Evolutionary conservation across 345 rosid genomes (phyloP).

Genomic region (Syzygium aromaticum): DNA sequence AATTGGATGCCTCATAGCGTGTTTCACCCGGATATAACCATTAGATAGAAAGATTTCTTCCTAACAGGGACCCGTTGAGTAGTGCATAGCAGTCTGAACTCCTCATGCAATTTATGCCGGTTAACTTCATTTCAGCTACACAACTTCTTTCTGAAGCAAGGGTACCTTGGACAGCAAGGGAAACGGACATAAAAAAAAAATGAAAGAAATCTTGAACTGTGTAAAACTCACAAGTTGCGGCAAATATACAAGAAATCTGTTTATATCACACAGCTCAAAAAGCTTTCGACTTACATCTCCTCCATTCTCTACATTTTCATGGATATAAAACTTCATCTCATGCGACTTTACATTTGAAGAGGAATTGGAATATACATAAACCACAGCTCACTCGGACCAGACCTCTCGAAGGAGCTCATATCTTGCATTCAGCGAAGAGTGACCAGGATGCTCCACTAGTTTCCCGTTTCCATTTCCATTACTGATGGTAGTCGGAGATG

Average conservation of each 20-base stretch:
- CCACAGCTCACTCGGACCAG: constrained; percentile 41
- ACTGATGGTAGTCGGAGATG: constrained; percentile 15
- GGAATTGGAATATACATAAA: neutral
- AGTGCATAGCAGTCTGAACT: neutral
- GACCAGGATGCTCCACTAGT: neutral
- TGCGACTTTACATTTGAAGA: neutral
- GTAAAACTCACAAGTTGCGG: neutral
- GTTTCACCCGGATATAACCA: neutral
- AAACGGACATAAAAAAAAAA: neutral
- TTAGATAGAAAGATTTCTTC: neutral
- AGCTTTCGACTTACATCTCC: neutral
- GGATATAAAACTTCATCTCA: neutral
- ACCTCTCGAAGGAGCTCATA: constrained; percentile 78
- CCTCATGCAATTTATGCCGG: neutral
- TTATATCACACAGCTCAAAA: neutral
- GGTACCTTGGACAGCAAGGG: neutral
- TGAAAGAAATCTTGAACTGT: neutral
- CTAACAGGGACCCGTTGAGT: neutral
- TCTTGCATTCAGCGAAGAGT: constrained; percentile 36
- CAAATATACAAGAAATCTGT: neutral
- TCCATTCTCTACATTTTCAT: neutral
- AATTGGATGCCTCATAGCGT: neutral
- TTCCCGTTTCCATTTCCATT: constrained; percentile 24
- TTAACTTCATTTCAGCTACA: neutral
- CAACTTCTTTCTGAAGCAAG: neutral